A percentile compares a stretch with the other conserved stretches of the same genome.
Conservation (phyloP, 495 filamentous ascomycete species). For the Penicillium canariense region DNA sequence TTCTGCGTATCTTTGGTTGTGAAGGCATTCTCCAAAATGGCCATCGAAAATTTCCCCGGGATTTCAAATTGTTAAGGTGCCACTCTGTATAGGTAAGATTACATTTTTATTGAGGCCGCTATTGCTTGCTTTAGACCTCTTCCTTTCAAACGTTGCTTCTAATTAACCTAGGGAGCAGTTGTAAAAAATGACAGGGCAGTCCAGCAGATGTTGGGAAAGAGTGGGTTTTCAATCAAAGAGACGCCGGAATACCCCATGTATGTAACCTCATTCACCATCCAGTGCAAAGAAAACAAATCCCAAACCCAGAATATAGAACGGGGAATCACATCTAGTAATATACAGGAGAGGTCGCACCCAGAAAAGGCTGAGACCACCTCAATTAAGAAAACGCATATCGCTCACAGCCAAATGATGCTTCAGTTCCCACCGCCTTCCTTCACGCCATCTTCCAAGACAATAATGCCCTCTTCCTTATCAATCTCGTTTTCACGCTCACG, state of each 20-base stretch:
- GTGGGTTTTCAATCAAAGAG: no score
- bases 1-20: no score
- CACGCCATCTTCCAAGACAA: conserved; percentile 26
- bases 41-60: no score
- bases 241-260: background rate
- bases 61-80: no score
- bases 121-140: no score
- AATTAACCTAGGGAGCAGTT: no score
- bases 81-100: no score
- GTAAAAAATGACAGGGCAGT: no score
- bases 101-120: no score
- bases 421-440: background rate
- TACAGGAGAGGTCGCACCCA: conserved; percentile 9
- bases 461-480: conserved; percentile 38
- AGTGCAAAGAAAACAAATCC: background rate
- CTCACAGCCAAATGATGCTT: background rate
- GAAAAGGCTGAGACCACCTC: background rate
- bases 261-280: background rate
- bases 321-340: conserved; percentile 16
- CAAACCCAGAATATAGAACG: conserved; percentile 3
- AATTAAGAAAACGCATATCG: background rate
- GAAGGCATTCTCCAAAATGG: no score
- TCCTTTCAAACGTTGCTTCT: no score
- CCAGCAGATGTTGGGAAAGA: no score
- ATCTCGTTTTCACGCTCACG: conserved; percentile 47